Percentiles rank a stretch among this genome's conserved stretches.
These are phyloP conservation scores for Corallochytrium limacisporum DNA, from an alignment of 78 protist species.

Conservation along the genomic window DNA sequence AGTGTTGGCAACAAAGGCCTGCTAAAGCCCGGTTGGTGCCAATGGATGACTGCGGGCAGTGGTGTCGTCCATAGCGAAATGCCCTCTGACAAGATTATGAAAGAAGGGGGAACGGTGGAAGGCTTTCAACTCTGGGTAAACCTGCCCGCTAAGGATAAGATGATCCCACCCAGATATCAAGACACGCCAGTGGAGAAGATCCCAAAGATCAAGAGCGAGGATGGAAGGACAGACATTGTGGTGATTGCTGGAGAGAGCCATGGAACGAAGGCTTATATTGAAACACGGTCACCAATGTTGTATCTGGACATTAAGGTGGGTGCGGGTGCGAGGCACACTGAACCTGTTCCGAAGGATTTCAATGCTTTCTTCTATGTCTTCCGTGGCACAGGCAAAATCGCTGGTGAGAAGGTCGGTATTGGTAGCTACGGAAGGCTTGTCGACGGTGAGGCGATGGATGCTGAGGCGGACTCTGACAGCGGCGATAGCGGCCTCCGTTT, in stretches of 20 bases:
- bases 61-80: conserved; percentile 48
- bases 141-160: conserved; percentile 23
- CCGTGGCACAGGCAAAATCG: not conserved
- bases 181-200: not conserved
- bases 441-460: not conserved
- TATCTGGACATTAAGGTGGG: not conserved
- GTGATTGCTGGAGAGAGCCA: not conserved
- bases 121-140: conserved; percentile 52
- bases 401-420: not conserved
- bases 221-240: not conserved
- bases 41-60: conserved; percentile 49
- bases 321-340: not conserved
- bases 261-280: not conserved
- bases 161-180: conserved; percentile 31
- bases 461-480: not conserved
- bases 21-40: conserved; percentile 4
- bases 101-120: not conserved
- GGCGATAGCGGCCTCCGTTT: too few relatives aligned
- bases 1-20: conserved; percentile 1
- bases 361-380: not conserved
- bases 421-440: not conserved
- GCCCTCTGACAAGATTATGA: not conserved
- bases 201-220: not conserved
- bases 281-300: not conserved
- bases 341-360: not conserved